Conservation (phyloP, 371 early-diverging fungal genomes). For the Catenaria anguillulae region DNA sequence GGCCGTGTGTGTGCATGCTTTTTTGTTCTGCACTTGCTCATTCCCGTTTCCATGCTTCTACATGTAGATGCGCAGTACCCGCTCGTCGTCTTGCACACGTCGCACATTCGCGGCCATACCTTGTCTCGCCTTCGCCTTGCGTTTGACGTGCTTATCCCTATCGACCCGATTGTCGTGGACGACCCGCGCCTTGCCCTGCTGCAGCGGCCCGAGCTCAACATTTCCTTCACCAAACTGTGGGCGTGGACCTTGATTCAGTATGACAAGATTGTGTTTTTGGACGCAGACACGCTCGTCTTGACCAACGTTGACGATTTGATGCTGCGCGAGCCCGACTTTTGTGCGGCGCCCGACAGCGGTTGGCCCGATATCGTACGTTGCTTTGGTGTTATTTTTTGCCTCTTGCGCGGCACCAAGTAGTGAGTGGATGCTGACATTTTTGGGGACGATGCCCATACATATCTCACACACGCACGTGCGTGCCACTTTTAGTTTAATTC, state of each 20-base stretch:
- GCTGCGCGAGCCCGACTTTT: slow-evolving; percentile 40
- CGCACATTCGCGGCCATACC: slow-evolving; percentile 28
- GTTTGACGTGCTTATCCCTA: slow-evolving; percentile 50
- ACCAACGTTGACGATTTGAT: slow-evolving; percentile 70
- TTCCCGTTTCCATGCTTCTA: too few relatives aligned
- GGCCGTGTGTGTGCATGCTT: too few relatives aligned
- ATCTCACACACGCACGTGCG: too few relatives aligned
- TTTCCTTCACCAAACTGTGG: slow-evolving; percentile 83
- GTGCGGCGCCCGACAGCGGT: slow-evolving; percentile 72
- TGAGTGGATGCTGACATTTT: slow-evolving; percentile 12
- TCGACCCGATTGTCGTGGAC: slow-evolving; percentile 35
- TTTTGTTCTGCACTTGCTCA: too few relatives aligned
- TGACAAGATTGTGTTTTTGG: slow-evolving; percentile 63
- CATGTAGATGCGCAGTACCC: too few relatives aligned
- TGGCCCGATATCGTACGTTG: slow-evolving; percentile 47
- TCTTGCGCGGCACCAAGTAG: background rate
- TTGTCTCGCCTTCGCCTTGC: slow-evolving; percentile 30
- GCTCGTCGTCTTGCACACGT: slow-evolving; percentile 55
- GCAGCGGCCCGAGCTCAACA: slow-evolving; percentile 73
- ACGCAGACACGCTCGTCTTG: slow-evolving; percentile 73
- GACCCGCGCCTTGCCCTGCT: slow-evolving; percentile 45
- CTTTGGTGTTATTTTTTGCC: background rate
- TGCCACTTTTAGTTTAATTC: too few relatives aligned
- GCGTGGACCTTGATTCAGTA: slow-evolving; percentile 55
- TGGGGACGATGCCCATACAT: too few relatives aligned